Conservation (phyloP, 2,329 filamentous ascomycete genomes). For the Scedosporium apiospermum region DNA sequence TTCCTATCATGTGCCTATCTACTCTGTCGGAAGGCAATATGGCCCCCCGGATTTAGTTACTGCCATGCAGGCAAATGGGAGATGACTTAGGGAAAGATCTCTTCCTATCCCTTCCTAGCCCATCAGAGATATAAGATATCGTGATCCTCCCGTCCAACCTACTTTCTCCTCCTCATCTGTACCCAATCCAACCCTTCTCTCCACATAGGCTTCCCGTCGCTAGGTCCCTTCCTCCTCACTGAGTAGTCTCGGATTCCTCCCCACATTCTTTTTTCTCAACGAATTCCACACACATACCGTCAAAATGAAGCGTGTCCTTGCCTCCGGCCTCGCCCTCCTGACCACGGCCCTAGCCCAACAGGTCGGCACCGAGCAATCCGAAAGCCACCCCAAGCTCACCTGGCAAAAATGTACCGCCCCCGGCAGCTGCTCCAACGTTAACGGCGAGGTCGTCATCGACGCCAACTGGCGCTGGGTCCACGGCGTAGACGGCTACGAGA, state of each 20-base stretch:
- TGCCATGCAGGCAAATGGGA: not conserved
- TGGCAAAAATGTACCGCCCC: slow-evolving; percentile 32
- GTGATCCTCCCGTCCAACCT: not conserved
- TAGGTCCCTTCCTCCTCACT: not conserved
- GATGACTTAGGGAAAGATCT: not conserved
- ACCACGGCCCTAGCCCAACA: slow-evolving; percentile 29
- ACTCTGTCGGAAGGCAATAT: not conserved
- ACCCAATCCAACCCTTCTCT: not conserved
- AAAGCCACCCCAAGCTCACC: slow-evolving; percentile 33
- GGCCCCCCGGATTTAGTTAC: not conserved
- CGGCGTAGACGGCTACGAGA: slow-evolving; percentile 25
- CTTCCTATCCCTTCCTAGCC: not conserved
- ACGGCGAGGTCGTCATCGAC: slow-evolving; percentile 37
- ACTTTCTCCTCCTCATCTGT: not conserved
- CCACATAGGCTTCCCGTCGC: not conserved
- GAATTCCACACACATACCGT: not conserved
- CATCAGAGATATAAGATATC: not conserved
- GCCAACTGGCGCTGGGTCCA: slow-evolving; percentile 48
- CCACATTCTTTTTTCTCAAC: not conserved
- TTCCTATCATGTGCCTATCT: not conserved
- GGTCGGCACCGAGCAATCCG: slow-evolving; percentile 26
- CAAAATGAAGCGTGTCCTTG: slow-evolving; percentile 6
- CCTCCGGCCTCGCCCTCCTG: slow-evolving; percentile 16
- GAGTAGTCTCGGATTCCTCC: not conserved
- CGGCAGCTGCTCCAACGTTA: slow-evolving; percentile 29